These are phyloP conservation scores for Trametes polyzona DNA, from an alignment of 1,284 basidiomycete species.

Conservation along the genomic window DNA sequence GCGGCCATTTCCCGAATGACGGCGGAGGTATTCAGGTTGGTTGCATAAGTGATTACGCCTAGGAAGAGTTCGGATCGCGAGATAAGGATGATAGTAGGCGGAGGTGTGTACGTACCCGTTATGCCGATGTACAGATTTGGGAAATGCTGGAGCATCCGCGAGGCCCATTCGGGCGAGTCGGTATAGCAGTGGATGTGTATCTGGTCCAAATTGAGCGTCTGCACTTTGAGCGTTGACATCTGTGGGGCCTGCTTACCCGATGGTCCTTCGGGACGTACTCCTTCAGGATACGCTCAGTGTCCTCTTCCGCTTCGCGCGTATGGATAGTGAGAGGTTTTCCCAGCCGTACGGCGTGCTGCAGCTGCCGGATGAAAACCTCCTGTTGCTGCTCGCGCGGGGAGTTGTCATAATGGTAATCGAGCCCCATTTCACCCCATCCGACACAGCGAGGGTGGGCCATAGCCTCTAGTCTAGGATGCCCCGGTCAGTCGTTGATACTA, in stretches of 20 bases:
- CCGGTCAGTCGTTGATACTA: not conserved
- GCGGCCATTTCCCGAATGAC: constrained; percentile 57
- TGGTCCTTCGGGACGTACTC: constrained; percentile 70
- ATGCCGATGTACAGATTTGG: constrained; percentile 81
- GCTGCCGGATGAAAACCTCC: constrained; percentile 66
- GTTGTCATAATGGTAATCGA: constrained; percentile 83
- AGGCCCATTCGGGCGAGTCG: constrained; percentile 73
- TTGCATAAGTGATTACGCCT: constrained; percentile 80
- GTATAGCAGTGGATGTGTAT: constrained; percentile 85
- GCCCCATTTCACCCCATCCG: constrained; percentile 84
- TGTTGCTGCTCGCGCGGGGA: constrained; percentile 72
- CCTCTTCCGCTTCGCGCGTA: constrained; percentile 79
- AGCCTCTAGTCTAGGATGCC: constrained; percentile 62
- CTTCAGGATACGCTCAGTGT: constrained; percentile 77
- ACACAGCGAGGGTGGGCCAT: constrained; percentile 81
- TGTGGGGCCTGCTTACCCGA: constrained; percentile 44
- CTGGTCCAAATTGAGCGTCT: constrained; percentile 45
- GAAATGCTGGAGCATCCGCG: constrained; percentile 72
- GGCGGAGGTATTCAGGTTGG: constrained; percentile 67
- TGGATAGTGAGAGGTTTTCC: constrained; percentile 80
- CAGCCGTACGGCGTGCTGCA: constrained; percentile 65
- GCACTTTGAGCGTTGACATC: not conserved
- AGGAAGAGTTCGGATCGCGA: not conserved
- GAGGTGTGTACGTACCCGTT: constrained; percentile 51
- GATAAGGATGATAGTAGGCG: not conserved